phyloP scores from a whole-genome alignment of 208 protist genomes.

The Sergeia podlipaevii region DNA sequence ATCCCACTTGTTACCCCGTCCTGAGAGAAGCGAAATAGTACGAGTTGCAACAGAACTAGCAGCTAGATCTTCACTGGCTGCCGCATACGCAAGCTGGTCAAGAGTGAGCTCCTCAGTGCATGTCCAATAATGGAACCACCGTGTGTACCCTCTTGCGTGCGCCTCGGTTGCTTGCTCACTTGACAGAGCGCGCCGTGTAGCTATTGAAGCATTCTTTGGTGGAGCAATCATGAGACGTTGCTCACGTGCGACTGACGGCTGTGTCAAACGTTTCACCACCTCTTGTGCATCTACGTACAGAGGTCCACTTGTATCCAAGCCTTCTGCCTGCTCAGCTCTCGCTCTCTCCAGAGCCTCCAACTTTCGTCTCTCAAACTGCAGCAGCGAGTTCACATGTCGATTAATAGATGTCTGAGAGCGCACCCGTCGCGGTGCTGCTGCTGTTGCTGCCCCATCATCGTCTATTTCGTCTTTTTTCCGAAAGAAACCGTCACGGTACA shows the following conservation, averaged over 20 bases:
- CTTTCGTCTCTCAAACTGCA: background rate
- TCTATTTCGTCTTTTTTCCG: constrained; percentile 11
- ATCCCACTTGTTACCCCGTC: too few relatives aligned
- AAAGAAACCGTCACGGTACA: constrained; percentile 39
- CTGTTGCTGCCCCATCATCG: background rate
- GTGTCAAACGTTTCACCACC: constrained; percentile 40
- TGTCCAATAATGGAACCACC: too few relatives aligned
- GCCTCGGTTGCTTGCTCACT: too few relatives aligned
- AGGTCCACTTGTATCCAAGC: background rate
- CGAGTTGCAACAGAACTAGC: too few relatives aligned
- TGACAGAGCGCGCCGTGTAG: too few relatives aligned
- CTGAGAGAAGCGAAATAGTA: too few relatives aligned
- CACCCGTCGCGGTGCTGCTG: constrained; percentile 3
- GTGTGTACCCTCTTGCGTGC: too few relatives aligned
- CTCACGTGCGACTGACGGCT: background rate
- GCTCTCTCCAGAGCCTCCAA: background rate
- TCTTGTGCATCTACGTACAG: constrained; percentile 29
- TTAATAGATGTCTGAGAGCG: too few relatives aligned
- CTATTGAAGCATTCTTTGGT: too few relatives aligned
- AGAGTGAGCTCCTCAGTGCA: too few relatives aligned
- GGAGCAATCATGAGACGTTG: background rate
- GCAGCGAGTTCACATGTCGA: background rate
- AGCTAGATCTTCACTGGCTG: too few relatives aligned
- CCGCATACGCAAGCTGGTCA: too few relatives aligned
- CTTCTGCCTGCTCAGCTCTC: constrained; percentile 4